Conservation (phyloP, 176 grass and related monocot species). For the Raddia distichophylla region DNA sequence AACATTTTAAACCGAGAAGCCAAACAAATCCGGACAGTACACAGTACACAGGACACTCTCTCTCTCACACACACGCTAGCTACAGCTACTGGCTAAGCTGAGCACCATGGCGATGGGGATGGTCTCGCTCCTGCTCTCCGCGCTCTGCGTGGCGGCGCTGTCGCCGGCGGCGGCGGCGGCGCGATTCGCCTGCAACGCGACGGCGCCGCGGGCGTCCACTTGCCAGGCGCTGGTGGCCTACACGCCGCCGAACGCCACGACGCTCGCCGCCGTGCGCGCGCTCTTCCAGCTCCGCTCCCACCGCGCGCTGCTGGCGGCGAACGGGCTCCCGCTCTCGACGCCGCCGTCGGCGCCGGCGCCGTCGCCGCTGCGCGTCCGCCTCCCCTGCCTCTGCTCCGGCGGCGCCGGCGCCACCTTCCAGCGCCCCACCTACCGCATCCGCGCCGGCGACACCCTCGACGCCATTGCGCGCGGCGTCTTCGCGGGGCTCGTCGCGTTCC, state of each 20-base stretch:
- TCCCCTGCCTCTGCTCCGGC: constrained; percentile 87
- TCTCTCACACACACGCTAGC: background rate
- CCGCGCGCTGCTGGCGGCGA: constrained; percentile 70
- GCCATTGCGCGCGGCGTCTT: constrained; percentile 54
- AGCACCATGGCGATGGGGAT: constrained; percentile 13
- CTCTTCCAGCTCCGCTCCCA: constrained; percentile 92
- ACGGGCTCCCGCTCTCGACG: constrained; percentile 63
- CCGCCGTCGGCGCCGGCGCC: constrained; percentile 40
- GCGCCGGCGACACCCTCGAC: constrained; percentile 68
- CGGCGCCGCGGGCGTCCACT: constrained; percentile 37
- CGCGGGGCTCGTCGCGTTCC: constrained; percentile 66
- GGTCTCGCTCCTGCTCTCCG: background rate
- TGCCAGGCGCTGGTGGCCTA: constrained; percentile 86
- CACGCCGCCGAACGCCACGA: constrained; percentile 69
- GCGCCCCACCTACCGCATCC: constrained; percentile 68
- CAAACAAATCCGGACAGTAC: constrained; percentile 3
- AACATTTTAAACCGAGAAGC: constrained; percentile 40
- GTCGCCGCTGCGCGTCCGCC: constrained; percentile 59
- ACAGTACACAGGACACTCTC: constrained; percentile 18
- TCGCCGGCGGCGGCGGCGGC: constrained; percentile 35
- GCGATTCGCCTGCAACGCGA: constrained; percentile 68
- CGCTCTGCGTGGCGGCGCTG: constrained; percentile 19
- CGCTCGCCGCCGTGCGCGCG: constrained; percentile 52
- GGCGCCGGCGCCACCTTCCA: constrained; percentile 66
- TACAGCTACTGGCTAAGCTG: background rate